Percentiles rank a stretch among this genome's conserved stretches.
Conservation (phyloP, 2,329 filamentous ascomycete species). For the Xylariales sp. region DNA sequence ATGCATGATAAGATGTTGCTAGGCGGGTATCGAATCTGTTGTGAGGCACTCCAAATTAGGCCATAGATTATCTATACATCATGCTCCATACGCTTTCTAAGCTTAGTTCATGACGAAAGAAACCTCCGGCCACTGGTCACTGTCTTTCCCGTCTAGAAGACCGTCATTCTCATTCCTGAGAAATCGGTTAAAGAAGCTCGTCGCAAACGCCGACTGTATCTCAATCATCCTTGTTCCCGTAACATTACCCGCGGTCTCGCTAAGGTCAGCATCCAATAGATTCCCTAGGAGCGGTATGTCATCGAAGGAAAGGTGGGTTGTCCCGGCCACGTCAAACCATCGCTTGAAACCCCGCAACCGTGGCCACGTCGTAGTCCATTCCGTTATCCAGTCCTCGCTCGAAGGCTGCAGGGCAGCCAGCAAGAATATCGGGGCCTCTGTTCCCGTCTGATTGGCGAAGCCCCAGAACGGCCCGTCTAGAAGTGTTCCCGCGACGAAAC, state of each 20-base stretch:
- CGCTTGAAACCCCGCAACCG: constrained; percentile 19
- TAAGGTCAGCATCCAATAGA: constrained; percentile 1
- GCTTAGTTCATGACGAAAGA: constrained; percentile 7
- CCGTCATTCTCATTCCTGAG: constrained; percentile 18
- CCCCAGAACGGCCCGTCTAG: constrained; percentile 30
- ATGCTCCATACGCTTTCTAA: background rate
- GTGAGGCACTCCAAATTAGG: background rate
- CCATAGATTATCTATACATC: background rate
- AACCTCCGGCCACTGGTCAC: constrained; percentile 14
- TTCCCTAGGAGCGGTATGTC: constrained; percentile 20
- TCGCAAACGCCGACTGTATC: constrained; percentile 24
- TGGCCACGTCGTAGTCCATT: constrained; percentile 21
- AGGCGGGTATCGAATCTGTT: background rate
- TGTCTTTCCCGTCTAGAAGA: background rate
- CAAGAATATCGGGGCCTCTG: constrained; percentile 10
- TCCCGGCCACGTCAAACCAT: constrained; percentile 19
- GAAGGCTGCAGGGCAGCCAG: constrained; percentile 18
- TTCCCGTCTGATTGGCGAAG: constrained; percentile 18
- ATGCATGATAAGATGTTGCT: background rate
- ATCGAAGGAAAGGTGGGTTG: constrained; percentile 21
- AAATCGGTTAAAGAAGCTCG: constrained; percentile 28
- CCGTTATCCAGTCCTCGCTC: background rate
- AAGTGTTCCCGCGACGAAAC: constrained; percentile 20
- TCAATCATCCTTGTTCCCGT: constrained; percentile 24
- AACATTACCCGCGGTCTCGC: constrained; percentile 11